Base-by-base conservation (phyloP, 805 yeast genomes). In the Wickerhamomyces ciferrii region DNA sequence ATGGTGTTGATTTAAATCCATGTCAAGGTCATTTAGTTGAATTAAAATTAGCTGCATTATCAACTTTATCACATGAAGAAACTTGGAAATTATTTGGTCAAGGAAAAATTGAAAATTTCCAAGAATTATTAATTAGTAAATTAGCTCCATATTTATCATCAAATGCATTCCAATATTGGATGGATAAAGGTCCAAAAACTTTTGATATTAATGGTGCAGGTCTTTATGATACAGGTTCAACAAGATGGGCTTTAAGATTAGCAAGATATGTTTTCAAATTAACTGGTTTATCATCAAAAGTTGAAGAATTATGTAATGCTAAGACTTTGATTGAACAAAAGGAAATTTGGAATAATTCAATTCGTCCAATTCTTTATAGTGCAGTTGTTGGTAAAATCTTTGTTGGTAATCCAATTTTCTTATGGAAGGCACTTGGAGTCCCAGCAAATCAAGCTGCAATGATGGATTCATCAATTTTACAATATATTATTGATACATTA, bases 401-500 rank as follows among this genome's bases (percentile, higher is more conserved):
- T 43, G 76, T 87, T 38, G 90, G 90, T n/a, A 87, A 87, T 63
- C 91, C 92, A 19, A 63, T 86, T n/a, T 87, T 87, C 62, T 70
- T 87, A 48, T 87, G 96, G 96, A 86, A 84, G 61, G 95, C 95
- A 0, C 71, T 87, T 21, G 95, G 96, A n/a, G 96, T 87, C 41
- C 96, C 95, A 6, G 79, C 83, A 8, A 87, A 87, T 60, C 96
- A 87, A 68, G 90, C 94, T 6, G 70, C 79, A 25, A 77, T 87
- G 83, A 86, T 87, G 79, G 88, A 85, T 21, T 70, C 77, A 17
- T 81, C 90, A 0, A 82, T 85, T 39, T 66, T 83, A 54, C 76
- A 83, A 48, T 87, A 87, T 60, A 81, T 87, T 41, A 71, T 81
- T 44, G 89, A 87, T 60, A 87, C 96, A 5, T 70, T 87, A 53